phyloP scores from a whole-genome alignment of 176 grass and related monocot genomes.

The Paspalum notatum region DNA sequence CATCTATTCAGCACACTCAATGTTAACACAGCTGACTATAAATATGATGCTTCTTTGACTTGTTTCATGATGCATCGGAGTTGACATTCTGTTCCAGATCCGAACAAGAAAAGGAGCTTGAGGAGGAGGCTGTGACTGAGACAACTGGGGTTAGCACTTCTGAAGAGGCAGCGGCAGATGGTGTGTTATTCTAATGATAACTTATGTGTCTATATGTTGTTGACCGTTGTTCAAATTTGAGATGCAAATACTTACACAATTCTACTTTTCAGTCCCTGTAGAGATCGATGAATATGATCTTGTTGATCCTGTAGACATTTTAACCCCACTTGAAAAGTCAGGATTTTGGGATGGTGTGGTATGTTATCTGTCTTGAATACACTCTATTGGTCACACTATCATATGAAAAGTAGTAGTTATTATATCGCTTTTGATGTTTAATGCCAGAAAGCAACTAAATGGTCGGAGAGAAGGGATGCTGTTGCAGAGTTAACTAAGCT shows the following conservation, averaged over 20 bases:
- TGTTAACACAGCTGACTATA: background rate
- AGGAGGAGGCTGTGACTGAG: constrained; percentile 81
- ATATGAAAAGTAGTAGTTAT: background rate
- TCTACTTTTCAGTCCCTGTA: constrained; percentile 62
- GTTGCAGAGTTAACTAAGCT: constrained; percentile 93
- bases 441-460: constrained; percentile 97
- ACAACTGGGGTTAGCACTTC: constrained; percentile 48
- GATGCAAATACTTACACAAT: constrained; percentile 25
- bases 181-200: constrained; percentile 42
- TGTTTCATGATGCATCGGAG: constrained; percentile 17
- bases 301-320: constrained; percentile 98
- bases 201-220: constrained; percentile 33
- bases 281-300: constrained; percentile 99
- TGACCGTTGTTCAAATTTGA: constrained; percentile 7
- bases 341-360: constrained; percentile 99
- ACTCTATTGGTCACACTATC: background rate
- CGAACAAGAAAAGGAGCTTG: constrained; percentile 94
- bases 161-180: constrained; percentile 72
- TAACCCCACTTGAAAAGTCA: constrained; percentile 92
- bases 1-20: constrained; percentile 8
- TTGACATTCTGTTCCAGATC: constrained; percentile 68
- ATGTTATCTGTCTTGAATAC: constrained; percentile 41
- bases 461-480: constrained; percentile 99
- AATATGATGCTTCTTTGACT: constrained; percentile 1
- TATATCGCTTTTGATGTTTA: constrained; percentile 42